Evolutionary conservation across 1,284 basidiomycete genomes (phyloP), one percentile per base, ranked within the genome.

Genomic region (Boletus hoseneyae): DNA sequence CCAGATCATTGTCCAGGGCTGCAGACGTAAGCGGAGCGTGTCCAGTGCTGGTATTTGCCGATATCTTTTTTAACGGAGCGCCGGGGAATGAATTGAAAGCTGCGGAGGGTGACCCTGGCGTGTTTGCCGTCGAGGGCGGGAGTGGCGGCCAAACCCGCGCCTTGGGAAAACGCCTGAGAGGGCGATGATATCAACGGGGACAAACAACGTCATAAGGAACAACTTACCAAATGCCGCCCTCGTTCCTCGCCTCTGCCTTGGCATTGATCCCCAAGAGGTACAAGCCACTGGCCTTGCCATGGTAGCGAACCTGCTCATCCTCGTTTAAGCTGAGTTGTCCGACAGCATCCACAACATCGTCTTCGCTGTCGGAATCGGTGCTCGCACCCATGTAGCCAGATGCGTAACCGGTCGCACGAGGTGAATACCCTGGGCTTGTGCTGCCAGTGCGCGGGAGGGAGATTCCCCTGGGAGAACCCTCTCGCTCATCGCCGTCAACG

Each of bases 241-340:
- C 83, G 60, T 85, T 88, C 59, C 86, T 74, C 35, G 75, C 73
- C 60, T 87, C 85, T 43, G 73, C 61, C 23, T 79, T 73, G 48
- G 82, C 79, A 47, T 78, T 80, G 57, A 74, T 73, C 13, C 82
- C 82, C 44, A 93, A 70, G 47, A 93, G 72, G 65, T 93, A 83
- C 53, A 93, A 66, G 1, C 90, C 91, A 50, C 87, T 90, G 6
- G 81, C 85, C 64, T 89, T 87, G 32, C 87, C 86, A 59, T 90
- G 87, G 65, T 83, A 90, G 23, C 87, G 73, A 15, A 93, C 82
- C 64, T 93, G 83, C 55, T 77, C 77, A 50, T 93, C 86, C 70
- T 93, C 90, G 60, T 93, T 90, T 58, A 93, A 63, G 54, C 86
- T 90, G 52, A 93, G 72, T 66, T 93, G 90, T 4, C 91, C 90